A percentile compares a stretch with the other conserved stretches of the same genome.
phyloP scores from a whole-genome alignment of 257 asterid species.

The Gentiana macrophylla region DNA sequence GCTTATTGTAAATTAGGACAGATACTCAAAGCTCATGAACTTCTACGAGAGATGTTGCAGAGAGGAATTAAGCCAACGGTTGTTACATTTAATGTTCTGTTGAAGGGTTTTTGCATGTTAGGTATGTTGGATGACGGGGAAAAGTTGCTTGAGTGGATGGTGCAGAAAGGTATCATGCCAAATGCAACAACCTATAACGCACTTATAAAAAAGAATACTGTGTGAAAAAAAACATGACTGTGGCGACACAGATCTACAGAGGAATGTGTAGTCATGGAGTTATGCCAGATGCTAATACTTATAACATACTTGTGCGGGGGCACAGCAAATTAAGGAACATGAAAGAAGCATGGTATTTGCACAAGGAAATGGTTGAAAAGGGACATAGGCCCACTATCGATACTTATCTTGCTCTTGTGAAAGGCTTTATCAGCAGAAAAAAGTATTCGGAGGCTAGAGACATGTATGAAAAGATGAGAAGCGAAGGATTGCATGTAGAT shows the following conservation, averaged over 20 bases:
- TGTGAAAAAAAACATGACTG: slow-evolving; percentile 55
- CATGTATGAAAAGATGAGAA: slow-evolving; percentile 77
- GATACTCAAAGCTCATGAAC: slow-evolving; percentile 59
- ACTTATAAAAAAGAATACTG: slow-evolving; percentile 69
- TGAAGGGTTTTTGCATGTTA: slow-evolving; percentile 70
- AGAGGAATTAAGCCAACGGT: slow-evolving; percentile 64
- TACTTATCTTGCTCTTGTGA: slow-evolving; percentile 62
- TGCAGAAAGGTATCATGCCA: slow-evolving; percentile 75
- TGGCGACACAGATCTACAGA: slow-evolving; percentile 44
- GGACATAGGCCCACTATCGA: slow-evolving; percentile 45
- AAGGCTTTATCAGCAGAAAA: slow-evolving; percentile 73
- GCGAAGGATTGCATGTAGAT: slow-evolving; percentile 40
- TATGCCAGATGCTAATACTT: slow-evolving; percentile 55
- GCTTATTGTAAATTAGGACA: slow-evolving; percentile 79
- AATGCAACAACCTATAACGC: slow-evolving; percentile 75
- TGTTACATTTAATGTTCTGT: slow-evolving; percentile 85
- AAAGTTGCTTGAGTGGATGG: slow-evolving; percentile 74
- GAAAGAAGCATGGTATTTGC: slow-evolving; percentile 95
- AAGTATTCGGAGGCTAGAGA: slow-evolving; percentile 63
- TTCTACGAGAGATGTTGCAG: slow-evolving; percentile 66
- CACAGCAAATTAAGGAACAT: slow-evolving; percentile 94
- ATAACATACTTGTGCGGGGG: slow-evolving; percentile 67
- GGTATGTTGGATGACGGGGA: slow-evolving; percentile 83
- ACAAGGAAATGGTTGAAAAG: slow-evolving; percentile 55
- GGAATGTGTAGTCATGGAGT: slow-evolving; percentile 54